Evolutionary conservation across 202 grass and related monocot genomes (phyloP), one percentile per base, ranked within the genome.

Genomic region (Zoysia matrella): DNA sequence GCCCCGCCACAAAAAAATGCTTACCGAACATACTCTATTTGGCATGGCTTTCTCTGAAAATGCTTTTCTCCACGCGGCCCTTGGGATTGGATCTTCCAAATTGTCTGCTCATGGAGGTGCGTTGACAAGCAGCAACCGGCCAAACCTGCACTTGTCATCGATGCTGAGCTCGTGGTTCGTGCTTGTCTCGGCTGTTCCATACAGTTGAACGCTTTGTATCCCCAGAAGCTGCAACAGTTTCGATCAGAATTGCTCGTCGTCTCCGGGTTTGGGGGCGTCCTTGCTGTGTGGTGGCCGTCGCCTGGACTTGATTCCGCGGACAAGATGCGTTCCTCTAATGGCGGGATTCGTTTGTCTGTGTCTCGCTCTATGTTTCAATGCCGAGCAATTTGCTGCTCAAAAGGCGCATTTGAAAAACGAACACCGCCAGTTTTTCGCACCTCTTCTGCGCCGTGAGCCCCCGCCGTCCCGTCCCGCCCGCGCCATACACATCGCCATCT

Each of bases 401-500:
- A 36, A 36, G 30, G 30, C 30, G 30, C 30, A 36, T 36, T 36
- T 36, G 30, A 36, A 1, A 36, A 36, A 36, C 1, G 7, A 47
- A 36, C 77, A 74, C 70, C 84, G 69, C 62, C 47, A 74, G 82
- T 57, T 7, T 44, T 50, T 36, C 8, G 47, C 73, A 12, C 41
- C 45, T 49, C 7, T 13, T 85, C 42, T n/a, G 50, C 88, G 84
- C 89, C 89, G 92, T 76, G 46, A 60, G 60, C 62, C 78, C 8
- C 0, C 18, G 45, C 52, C 74, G 76, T 65, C 78, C 5, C 63
- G 6, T 84, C 67, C 66, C 69, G 40, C 63, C 63, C 13, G 42
- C 84, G 71, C 94, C 94, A 89, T 85, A 89, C 81, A 91, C 72
- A 71, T 51, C 79, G 47, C 82, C 39, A 12, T 80, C 77, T 63